Percentiles rank a stretch among this genome's conserved stretches.
phyloP scores from a whole-genome alignment of 179 eudicot genomes.

The Patellifolia procumbens region DNA sequence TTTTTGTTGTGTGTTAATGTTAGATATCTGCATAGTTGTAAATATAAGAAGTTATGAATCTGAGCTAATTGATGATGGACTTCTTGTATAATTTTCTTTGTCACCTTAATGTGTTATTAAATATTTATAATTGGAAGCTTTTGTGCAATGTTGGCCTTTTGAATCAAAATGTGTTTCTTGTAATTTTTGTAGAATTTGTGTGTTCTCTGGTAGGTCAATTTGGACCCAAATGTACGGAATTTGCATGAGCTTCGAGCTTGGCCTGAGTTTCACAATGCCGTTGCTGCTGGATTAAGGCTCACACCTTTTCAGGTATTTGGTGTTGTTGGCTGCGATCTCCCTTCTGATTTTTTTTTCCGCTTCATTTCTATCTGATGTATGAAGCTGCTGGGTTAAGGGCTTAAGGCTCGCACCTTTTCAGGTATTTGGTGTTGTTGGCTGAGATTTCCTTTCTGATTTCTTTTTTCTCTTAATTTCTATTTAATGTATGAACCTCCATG shows the following conservation, averaged over 20 bases:
- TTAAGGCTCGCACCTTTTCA: constrained; percentile 79
- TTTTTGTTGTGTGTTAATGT: background rate
- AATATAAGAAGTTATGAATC: background rate
- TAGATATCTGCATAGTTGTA: background rate
- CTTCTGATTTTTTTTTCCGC: too few species aligned
- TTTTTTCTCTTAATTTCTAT: background rate
- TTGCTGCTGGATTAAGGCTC: constrained; percentile 91
- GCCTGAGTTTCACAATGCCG: constrained; percentile 99
- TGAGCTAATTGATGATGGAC: background rate
- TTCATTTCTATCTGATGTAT: too few species aligned
- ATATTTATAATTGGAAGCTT: background rate
- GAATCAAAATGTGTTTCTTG: background rate
- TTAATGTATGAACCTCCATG: background rate
- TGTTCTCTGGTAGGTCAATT: constrained; percentile 65
- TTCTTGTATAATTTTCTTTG: background rate
- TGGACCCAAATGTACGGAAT: constrained; percentile 84
- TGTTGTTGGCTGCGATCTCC: background rate
- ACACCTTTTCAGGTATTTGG: constrained; percentile 79
- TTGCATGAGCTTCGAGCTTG: constrained; percentile 88
- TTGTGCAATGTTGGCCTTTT: background rate
- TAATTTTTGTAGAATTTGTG: background rate
- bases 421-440: constrained; percentile 41
- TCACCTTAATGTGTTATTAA: background rate
- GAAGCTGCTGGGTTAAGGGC: too few species aligned
- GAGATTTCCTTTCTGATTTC: background rate